phyloP scores from a whole-genome alignment of 2,329 filamentous ascomycete genomes.

The Curvularia lunata region DNA sequence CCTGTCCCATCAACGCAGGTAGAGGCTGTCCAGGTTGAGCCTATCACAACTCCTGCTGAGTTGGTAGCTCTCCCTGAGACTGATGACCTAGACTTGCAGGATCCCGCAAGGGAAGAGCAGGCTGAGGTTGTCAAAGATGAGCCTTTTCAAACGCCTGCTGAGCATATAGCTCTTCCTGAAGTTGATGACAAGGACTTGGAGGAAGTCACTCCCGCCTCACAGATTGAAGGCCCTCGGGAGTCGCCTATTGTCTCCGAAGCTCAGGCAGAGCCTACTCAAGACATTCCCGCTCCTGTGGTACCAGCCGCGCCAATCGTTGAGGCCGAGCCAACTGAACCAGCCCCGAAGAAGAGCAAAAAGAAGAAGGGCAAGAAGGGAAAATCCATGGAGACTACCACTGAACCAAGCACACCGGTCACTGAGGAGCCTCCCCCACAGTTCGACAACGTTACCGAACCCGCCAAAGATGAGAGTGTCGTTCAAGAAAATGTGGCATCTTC shows the following conservation, averaged over 20 bases:
- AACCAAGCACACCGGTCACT: constrained; percentile 13
- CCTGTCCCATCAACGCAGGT: not conserved
- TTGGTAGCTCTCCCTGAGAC: constrained; percentile 7
- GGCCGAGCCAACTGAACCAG: constrained; percentile 2
- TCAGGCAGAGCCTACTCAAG: constrained; percentile 14
- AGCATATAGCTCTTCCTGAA: constrained; percentile 11
- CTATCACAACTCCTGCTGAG: not conserved
- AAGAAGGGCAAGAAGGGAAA: constrained; percentile 36
- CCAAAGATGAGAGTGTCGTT: constrained; percentile 4
- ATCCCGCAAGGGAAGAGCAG: not conserved
- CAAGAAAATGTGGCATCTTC: not conserved
- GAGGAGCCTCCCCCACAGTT: constrained; percentile 14
- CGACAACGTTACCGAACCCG: constrained; percentile 9
- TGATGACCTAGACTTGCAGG: constrained; percentile 9
- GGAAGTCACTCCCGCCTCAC: not conserved
- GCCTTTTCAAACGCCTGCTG: not conserved
- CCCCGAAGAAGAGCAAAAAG: constrained; percentile 32
- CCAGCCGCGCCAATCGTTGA: not conserved
- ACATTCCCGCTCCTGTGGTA: constrained; percentile 3
- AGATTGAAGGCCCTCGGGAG: not conserved
- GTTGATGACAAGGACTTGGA: constrained; percentile 10
- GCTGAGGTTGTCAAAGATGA: not conserved
- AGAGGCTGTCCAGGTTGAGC: not conserved
- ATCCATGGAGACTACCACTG: constrained; percentile 15
- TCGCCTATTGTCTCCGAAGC: not conserved